Conservation (phyloP, 768 basidiomycete genomes). For the Boletus insuetus region DNA sequence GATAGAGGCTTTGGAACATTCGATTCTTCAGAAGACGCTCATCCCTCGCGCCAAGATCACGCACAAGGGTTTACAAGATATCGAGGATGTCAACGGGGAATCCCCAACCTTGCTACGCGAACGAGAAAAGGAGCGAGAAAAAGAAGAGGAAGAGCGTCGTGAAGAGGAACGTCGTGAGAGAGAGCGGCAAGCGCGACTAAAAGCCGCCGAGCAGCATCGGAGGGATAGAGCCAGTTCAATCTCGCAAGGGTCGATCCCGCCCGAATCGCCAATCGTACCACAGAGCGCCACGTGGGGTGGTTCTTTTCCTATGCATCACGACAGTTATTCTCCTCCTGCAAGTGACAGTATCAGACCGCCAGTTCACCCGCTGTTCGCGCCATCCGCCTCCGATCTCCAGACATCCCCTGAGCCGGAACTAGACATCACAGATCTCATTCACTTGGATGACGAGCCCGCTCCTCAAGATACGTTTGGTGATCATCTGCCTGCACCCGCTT, state of each 20-base stretch:
- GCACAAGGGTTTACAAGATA: slow-evolving; percentile 89
- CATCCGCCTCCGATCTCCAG: slow-evolving; percentile 40
- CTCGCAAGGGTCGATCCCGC: slow-evolving; percentile 55
- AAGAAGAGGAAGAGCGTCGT: slow-evolving; percentile 65
- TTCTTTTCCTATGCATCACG: slow-evolving; percentile 46
- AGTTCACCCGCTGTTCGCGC: slow-evolving; percentile 34
- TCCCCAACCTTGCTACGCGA: slow-evolving; percentile 33
- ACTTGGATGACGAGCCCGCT: slow-evolving; percentile 63
- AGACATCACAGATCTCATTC: slow-evolving; percentile 73
- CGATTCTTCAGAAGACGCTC: slow-evolving; percentile 70
- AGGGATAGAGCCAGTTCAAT: slow-evolving; percentile 50
- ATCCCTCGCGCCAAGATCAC: slow-evolving; percentile 80
- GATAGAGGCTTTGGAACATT: slow-evolving; percentile 79
- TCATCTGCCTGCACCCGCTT: slow-evolving; percentile 14
- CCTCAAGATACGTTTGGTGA: slow-evolving; percentile 33
- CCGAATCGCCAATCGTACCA: slow-evolving; percentile 62
- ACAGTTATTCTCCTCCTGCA: slow-evolving; percentile 26
- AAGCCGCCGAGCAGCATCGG: slow-evolving; percentile 41
- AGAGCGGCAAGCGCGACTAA: slow-evolving; percentile 64
- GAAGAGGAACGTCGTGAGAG: slow-evolving; percentile 58
- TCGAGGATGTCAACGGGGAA: slow-evolving; percentile 74
- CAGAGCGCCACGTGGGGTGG: slow-evolving; percentile 57
- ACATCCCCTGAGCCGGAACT: slow-evolving; percentile 55
- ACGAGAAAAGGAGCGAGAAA: slow-evolving; percentile 57
- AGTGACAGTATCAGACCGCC: slow-evolving; percentile 26